Conservation (phyloP, 2,329 filamentous ascomycete species). For the Juglanconis sp. region DNA sequence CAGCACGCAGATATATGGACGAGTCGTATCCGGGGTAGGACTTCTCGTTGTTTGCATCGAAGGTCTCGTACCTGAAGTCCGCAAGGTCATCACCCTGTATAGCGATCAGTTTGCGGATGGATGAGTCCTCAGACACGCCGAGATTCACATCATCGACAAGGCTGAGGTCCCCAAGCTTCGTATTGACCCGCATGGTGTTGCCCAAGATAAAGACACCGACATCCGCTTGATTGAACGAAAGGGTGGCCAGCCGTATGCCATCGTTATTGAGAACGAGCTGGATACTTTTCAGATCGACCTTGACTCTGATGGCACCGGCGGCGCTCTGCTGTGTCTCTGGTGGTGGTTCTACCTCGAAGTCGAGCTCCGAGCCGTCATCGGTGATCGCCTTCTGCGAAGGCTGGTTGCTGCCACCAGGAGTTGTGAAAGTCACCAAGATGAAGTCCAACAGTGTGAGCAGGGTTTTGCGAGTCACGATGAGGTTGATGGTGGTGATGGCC, state of each 20-base stretch:
- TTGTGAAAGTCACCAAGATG: slow-evolving; percentile 85
- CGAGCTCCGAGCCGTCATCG: slow-evolving; percentile 37
- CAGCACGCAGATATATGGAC: slow-evolving; percentile 83
- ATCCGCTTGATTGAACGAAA: slow-evolving; percentile 89
- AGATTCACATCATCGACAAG: slow-evolving; percentile 92
- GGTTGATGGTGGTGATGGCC: slow-evolving; percentile 89
- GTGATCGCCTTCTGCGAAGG: slow-evolving; percentile 33
- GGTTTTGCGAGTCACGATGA: slow-evolving; percentile 91
- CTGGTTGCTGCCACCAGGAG: slow-evolving; percentile 38
- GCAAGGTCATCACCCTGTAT: slow-evolving; percentile 95
- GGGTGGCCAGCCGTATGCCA: slow-evolving; percentile 86
- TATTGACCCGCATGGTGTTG: slow-evolving; percentile 82
- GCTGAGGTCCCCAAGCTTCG: slow-evolving; percentile 81
- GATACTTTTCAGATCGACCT: slow-evolving; percentile 90
- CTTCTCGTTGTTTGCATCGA: slow-evolving; percentile 66
- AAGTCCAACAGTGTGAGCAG: slow-evolving; percentile 92
- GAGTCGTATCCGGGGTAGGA: slow-evolving; percentile 93
- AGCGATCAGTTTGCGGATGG: slow-evolving; percentile 80
- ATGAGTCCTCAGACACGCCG: slow-evolving; percentile 77
- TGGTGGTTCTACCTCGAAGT: slow-evolving; percentile 36
- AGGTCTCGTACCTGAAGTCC: slow-evolving; percentile 97
- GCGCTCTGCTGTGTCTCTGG: slow-evolving; percentile 32
- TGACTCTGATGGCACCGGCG: slow-evolving; percentile 82
- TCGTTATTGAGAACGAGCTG: slow-evolving; percentile 95
- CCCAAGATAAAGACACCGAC: slow-evolving; percentile 85